Conservation (phyloP, 148 eudicot genomes). For the Polygonum maritimum region DNA sequence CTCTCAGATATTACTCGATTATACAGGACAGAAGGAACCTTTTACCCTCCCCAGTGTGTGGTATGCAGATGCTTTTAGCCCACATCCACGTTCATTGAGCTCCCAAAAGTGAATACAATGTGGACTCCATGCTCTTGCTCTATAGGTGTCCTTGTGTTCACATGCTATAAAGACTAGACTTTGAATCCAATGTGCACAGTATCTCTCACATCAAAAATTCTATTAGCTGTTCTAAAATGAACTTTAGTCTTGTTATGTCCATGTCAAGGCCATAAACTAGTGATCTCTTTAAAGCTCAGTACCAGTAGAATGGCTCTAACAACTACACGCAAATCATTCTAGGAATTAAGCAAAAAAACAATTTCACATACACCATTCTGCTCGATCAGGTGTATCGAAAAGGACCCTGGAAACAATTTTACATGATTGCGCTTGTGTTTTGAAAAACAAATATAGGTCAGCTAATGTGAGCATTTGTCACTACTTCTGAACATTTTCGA, state of each 20-base stretch:
- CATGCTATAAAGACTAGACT: not conserved
- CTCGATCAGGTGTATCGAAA: not conserved
- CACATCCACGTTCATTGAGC: not conserved
- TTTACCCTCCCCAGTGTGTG: not conserved
- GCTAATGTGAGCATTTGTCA: not conserved
- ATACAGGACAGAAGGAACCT: not conserved
- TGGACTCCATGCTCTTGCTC: slow-evolving; percentile 6
- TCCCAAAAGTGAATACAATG: slow-evolving; percentile 8
- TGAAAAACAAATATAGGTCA: not conserved
- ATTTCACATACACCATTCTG: not conserved
- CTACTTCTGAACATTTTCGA: not conserved
- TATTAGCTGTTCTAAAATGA: not conserved
- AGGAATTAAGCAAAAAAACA: not conserved
- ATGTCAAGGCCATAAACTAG: not conserved
- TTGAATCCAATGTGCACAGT: slow-evolving; percentile 2
- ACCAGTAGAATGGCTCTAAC: not conserved
- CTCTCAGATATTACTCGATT: not conserved
- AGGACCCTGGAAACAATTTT: not conserved
- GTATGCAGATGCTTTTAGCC: not conserved
- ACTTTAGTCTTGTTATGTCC: not conserved
- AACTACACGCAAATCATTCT: not conserved
- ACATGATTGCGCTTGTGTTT: not conserved
- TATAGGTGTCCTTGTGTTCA: not conserved
- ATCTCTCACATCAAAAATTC: not conserved
- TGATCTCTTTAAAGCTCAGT: not conserved